Percentiles rank a stretch among this genome's conserved stretches.
Conservation (phyloP, 768 basidiomycete species). For the Podaxis sp. region DNA sequence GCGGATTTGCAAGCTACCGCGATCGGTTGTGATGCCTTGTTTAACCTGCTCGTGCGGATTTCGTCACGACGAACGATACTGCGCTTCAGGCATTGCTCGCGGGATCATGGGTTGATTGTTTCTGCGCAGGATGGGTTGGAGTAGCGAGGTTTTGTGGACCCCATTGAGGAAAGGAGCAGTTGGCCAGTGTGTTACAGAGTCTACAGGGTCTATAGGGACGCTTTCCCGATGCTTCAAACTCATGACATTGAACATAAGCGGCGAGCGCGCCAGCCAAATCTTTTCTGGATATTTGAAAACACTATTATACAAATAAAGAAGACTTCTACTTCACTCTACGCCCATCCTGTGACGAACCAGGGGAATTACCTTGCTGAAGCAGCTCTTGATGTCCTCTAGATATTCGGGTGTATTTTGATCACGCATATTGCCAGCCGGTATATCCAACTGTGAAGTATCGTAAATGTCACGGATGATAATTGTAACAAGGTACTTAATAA, state of each 20-base stretch:
- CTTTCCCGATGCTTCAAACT: too few relatives aligned
- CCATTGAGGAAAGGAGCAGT: constrained; percentile 74
- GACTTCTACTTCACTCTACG: background rate
- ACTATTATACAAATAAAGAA: background rate
- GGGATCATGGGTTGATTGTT: constrained; percentile 84
- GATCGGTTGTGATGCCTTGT: constrained; percentile 64
- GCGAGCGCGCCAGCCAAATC: too few relatives aligned
- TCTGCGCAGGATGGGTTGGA: constrained; percentile 38
- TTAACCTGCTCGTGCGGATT: constrained; percentile 59
- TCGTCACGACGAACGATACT: constrained; percentile 87
- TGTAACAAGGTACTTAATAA: background rate
- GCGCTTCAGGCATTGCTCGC: constrained; percentile 76
- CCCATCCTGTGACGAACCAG: constrained; percentile 25
- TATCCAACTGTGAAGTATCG: constrained; percentile 47
- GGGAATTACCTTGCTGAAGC: constrained; percentile 34
- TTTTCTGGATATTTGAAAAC: background rate
- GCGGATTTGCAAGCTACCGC: constrained; percentile 53
- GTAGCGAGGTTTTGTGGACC: constrained; percentile 75
- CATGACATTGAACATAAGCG: too few relatives aligned
- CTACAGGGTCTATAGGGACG: constrained; percentile 17
- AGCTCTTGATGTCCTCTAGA: constrained; percentile 39
- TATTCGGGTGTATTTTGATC: constrained; percentile 71
- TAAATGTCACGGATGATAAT: background rate
- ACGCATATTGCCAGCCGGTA: constrained; percentile 67
- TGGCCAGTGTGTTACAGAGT: constrained; percentile 44